Conservation (phyloP, 192 early-diverging fungal species). For the Coemansia sp. region DNA sequence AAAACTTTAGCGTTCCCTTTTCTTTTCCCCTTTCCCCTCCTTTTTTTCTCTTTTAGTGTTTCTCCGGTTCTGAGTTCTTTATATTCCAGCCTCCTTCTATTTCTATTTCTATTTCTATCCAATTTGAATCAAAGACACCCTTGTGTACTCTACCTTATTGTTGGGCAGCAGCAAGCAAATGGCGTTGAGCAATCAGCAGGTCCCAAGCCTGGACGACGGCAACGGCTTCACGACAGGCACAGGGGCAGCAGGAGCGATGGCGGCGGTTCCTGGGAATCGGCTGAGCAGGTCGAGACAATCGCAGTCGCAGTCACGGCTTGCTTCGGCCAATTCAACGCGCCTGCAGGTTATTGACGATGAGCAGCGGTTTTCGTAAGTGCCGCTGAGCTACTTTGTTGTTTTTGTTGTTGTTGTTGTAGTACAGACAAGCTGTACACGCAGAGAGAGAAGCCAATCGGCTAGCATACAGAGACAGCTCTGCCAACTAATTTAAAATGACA, state of each 20-base stretch:
- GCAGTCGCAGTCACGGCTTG: neutral
- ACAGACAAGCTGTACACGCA: too few species aligned
- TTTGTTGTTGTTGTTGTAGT: too few species aligned
- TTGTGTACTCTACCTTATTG: neutral
- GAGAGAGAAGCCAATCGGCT: too few species aligned
- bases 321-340: constrained; percentile 22
- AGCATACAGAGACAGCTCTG: too few species aligned
- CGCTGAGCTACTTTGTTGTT: too few species aligned
- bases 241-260: neutral
- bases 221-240: neutral
- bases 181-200: constrained; percentile 23
- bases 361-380: constrained; percentile 54
- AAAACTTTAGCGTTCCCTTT: neutral
- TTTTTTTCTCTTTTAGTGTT: neutral
- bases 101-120: neutral
- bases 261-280: neutral
- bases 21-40: neutral
- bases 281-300: neutral
- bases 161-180: neutral
- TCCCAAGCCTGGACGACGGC: constrained; percentile 15
- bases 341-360: constrained; percentile 51
- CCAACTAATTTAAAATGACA: neutral
- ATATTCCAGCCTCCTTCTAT: neutral
- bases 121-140: neutral
- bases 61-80: neutral